These are phyloP conservation scores for Plasmodium malariae DNA, from an alignment of 169 alveolate species.

Conservation along the genomic window DNA sequence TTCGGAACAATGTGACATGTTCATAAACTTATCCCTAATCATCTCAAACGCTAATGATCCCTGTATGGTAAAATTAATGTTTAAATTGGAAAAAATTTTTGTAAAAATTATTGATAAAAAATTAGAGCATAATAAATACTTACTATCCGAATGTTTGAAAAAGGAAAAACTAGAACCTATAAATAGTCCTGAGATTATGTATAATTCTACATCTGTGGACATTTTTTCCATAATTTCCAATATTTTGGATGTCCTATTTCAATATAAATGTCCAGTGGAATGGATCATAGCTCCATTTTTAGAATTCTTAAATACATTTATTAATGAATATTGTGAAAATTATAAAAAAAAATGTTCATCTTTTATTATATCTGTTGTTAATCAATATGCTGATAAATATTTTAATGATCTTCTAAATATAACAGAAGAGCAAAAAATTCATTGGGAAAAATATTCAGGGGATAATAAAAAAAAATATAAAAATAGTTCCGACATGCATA, in stretches of 20 bases:
- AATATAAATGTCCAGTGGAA: constrained; percentile 71
- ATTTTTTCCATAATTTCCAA: constrained; percentile 56
- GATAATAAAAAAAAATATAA: constrained; percentile 26
- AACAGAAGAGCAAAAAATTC: constrained; percentile 67
- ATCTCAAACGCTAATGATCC: constrained; percentile 67
- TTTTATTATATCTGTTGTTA: constrained; percentile 63
- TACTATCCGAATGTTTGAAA: constrained; percentile 40
- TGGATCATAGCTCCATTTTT: constrained; percentile 73
- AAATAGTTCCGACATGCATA: background rate
- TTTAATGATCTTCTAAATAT: constrained; percentile 43
- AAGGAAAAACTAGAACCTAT: constrained; percentile 60
- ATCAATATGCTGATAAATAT: constrained; percentile 64
- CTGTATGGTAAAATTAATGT: constrained; percentile 74
- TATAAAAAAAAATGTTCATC: constrained; percentile 52
- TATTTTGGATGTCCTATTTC: constrained; percentile 59
- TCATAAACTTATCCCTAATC: constrained; percentile 43
- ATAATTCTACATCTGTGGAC: constrained; percentile 68
- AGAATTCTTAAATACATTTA: constrained; percentile 46
- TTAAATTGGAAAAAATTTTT: constrained; percentile 55
- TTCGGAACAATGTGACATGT: constrained; percentile 12
- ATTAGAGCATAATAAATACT: constrained; percentile 39
- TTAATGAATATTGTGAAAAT: constrained; percentile 67
- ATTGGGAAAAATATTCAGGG: constrained; percentile 56
- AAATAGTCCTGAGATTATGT: constrained; percentile 49
- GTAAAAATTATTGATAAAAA: constrained; percentile 61